A percentile compares a stretch with the other conserved stretches of the same genome.
phyloP scores from a whole-genome alignment of 345 rosid genomes.

The Anastatica hierochuntica region DNA sequence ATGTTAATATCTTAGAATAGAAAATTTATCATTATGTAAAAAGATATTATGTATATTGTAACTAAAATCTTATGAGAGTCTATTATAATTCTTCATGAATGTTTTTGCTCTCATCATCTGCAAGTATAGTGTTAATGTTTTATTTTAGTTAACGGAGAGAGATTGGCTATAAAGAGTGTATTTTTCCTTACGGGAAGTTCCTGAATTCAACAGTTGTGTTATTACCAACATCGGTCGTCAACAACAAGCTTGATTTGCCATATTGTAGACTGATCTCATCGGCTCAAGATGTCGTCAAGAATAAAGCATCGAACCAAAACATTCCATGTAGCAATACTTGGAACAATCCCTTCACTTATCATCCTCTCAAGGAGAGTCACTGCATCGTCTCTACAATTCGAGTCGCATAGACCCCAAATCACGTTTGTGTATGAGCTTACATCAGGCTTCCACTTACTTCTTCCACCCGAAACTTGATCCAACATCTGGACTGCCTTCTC shows the following conservation, averaged over 20 bases:
- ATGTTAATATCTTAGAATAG: too few species aligned
- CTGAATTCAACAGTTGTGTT: background rate
- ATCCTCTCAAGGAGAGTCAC: slow-evolving; percentile 37
- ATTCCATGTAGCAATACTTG: slow-evolving; percentile 65
- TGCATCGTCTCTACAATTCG: slow-evolving; percentile 41
- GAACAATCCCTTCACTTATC: slow-evolving; percentile 38
- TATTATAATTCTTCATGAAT: too few species aligned
- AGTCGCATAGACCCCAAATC: slow-evolving; percentile 55
- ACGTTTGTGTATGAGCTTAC: slow-evolving; percentile 51
- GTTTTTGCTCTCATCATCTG: too few species aligned
- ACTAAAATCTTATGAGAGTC: too few species aligned
- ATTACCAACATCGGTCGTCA: too few species aligned
- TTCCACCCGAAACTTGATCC: slow-evolving; percentile 29
- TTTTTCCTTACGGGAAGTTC: background rate
- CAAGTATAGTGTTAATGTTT: too few species aligned
- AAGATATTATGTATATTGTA: too few species aligned
- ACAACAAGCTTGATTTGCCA: too few species aligned
- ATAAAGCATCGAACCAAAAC: slow-evolving; percentile 44
- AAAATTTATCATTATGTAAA: too few species aligned
- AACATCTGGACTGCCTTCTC: slow-evolving; percentile 35
- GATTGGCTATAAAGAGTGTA: background rate
- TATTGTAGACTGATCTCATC: slow-evolving; percentile 26
- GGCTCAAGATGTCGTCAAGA: slow-evolving; percentile 37
- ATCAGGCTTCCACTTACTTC: slow-evolving; percentile 56
- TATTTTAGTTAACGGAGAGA: background rate